phyloP scores from a whole-genome alignment of 129 eudicot genomes.

The Tagetes erecta region DNA sequence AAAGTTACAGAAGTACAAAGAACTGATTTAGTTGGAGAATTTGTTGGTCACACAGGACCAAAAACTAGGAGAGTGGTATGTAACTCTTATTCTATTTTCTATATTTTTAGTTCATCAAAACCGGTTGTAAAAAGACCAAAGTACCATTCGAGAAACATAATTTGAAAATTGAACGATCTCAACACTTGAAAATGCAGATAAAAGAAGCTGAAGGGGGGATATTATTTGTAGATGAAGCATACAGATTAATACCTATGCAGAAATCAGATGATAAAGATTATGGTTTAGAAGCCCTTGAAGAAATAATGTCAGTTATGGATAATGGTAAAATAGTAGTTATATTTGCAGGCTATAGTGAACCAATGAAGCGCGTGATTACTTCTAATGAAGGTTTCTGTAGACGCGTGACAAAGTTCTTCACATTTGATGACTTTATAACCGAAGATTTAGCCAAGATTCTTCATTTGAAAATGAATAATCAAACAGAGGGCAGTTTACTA shows the following conservation, averaged over 20 bases:
- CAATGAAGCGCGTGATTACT: constrained; percentile 16
- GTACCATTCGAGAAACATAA: background rate
- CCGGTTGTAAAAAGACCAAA: background rate
- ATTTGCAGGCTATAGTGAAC: constrained; percentile 14
- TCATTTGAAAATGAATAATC: constrained; percentile 16
- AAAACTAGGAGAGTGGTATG: constrained; percentile 18
- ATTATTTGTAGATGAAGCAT: constrained; percentile 16
- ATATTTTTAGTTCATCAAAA: background rate
- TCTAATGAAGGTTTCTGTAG: constrained; percentile 13
- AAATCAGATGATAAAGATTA: constrained; percentile 68
- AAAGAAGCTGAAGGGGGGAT: constrained; percentile 22
- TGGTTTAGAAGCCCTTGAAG: constrained; percentile 96
- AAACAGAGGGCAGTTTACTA: background rate
- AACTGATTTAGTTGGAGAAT: constrained; percentile 16
- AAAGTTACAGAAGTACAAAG: constrained; percentile 20
- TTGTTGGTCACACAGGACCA: constrained; percentile 17
- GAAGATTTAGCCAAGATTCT: constrained; percentile 15
- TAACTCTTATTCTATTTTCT: background rate
- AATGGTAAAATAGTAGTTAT: constrained; percentile 4
- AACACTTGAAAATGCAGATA: constrained; percentile 3
- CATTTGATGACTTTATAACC: constrained; percentile 12
- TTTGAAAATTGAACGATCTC: background rate
- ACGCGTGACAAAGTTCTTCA: constrained; percentile 20
- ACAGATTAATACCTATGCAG: constrained; percentile 13
- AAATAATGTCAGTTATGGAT: constrained; percentile 89